Evolutionary conservation across 2,329 filamentous ascomycete species (phyloP).

Genomic region (Sordariomycetes sp.): DNA sequence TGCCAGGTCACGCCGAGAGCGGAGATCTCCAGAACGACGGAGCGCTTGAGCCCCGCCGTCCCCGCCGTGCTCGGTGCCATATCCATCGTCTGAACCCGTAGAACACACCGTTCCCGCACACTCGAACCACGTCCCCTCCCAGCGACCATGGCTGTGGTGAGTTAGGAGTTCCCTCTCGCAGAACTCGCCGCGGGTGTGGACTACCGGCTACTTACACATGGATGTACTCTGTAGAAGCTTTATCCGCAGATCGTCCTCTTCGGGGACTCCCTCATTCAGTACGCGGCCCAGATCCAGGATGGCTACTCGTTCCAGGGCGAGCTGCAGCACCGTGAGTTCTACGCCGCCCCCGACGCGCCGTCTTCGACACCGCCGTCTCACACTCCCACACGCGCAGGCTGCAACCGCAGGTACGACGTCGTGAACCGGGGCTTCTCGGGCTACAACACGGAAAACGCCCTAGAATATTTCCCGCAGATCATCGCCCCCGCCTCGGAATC

Average conservation of each 20-base stretch:
- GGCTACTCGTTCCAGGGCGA: conserved; percentile 66
- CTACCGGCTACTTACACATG: not conserved
- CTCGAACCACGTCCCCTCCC: not conserved
- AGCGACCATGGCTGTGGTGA: not conserved
- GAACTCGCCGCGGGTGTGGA: not conserved
- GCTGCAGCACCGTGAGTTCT: conserved; percentile 50
- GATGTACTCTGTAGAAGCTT: conserved; percentile 21
- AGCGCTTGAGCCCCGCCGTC: too few species aligned
- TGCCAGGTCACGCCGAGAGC: not conserved
- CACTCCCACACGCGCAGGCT: conserved; percentile 33
- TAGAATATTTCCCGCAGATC: conserved; percentile 55
- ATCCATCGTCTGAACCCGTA: not conserved
- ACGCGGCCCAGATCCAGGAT: conserved; percentile 41
- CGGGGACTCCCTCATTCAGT: conserved; percentile 79
- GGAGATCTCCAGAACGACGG: too few species aligned
- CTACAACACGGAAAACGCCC: conserved; percentile 67
- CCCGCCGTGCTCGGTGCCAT: not conserved
- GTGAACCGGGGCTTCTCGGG: conserved; percentile 81
- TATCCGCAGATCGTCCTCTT: conserved; percentile 73
- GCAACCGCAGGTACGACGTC: conserved; percentile 67
- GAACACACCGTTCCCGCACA: not conserved
- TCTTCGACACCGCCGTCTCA: not conserved
- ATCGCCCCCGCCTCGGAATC: conserved; percentile 50
- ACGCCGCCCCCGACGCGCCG: not conserved
- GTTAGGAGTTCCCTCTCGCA: not conserved